Conservation (phyloP, 179 eudicot genomes). For the Gypsophila paniculata region DNA sequence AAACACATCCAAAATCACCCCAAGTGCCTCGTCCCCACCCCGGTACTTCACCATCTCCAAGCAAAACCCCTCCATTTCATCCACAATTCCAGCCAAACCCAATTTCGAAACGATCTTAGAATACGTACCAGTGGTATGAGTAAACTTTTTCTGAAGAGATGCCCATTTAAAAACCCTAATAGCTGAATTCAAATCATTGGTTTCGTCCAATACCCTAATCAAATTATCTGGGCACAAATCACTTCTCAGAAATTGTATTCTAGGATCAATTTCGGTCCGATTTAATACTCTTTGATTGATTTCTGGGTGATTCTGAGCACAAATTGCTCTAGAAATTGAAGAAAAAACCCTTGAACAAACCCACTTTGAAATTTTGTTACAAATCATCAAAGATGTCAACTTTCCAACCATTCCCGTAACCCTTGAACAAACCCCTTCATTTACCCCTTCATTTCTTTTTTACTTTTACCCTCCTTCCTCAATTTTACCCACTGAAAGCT, state of each 20-base stretch:
- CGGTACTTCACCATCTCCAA: constrained; percentile 50
- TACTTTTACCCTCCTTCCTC: too few species aligned
- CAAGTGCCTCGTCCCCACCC: constrained; percentile 36
- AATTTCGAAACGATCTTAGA: constrained; percentile 43
- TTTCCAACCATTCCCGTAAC: constrained; percentile 32
- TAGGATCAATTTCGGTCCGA: constrained; percentile 32
- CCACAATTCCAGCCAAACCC: constrained; percentile 56
- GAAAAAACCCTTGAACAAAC: constrained; percentile 31
- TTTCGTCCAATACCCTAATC: constrained; percentile 44
- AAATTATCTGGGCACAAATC: constrained; percentile 49
- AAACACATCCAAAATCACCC: constrained; percentile 42
- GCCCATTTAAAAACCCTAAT: constrained; percentile 65
- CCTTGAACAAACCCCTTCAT: too few species aligned
- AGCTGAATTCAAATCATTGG: constrained; percentile 52
- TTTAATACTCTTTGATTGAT: constrained; percentile 3
- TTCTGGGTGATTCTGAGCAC: constrained; percentile 18
- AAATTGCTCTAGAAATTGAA: constrained; percentile 38
- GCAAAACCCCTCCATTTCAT: constrained; percentile 58
- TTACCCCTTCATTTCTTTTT: too few species aligned
- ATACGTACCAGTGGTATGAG: constrained; percentile 50
- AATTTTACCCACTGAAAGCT: too few species aligned
- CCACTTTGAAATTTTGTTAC: constrained; percentile 41
- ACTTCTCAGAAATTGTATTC: constrained; percentile 39
- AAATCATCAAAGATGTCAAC: constrained; percentile 36
- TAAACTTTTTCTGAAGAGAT: constrained; percentile 52